Evolutionary conservation across 163 green algal species (phyloP), one percentile per base, ranked within the genome.

Genomic region (Volvox carteri): DNA sequence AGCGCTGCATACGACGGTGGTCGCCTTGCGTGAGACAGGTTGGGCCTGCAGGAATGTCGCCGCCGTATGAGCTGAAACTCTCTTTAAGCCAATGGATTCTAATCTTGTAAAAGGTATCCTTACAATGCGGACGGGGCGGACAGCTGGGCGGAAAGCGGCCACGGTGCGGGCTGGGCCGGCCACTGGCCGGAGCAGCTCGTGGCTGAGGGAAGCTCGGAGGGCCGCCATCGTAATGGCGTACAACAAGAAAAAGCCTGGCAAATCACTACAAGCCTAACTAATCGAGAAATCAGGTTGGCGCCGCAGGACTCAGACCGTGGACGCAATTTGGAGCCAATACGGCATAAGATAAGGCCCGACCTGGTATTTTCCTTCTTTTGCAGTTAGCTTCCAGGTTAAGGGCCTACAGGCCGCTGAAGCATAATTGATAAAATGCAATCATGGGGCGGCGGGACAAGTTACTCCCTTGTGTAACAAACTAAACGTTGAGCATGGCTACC

Each of bases 1-100:
- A 75, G 86, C 90, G 35, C 46, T 89, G 85, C 85, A 92, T 19
- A 93, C 90, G 41, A 93, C 58, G 11, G 79, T 72, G 39, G 73
- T n/a, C 23, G 60, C 50, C 35, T 81, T 78, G 54, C 87, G 78
- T 5, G 87, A 73, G 16, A 85, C 79, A 54, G 19, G 18, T 1
- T 78, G 78, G 5, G 79, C 87, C 87, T 91, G 79, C 78, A 52
- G 8, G 35, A 65, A 52, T 73, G 52, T 85, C 77, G 78, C 78
- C 78, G 78, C 78, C 78, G 78, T 76, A 70, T 84, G 44, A 80
- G 73, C 44, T 56, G 37, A 14, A 42, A 3, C 30, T 56, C 21
- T 1, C 56, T 35, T 21, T 21, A 35, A 39, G 23, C 1, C 16
- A 58, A 18, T 42, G 46, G 1, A 23, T 67, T 46, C 21, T 3